Evolutionary conservation across 139 green algal species (phyloP).

Genomic region (Chlorella vulgaris): DNA sequence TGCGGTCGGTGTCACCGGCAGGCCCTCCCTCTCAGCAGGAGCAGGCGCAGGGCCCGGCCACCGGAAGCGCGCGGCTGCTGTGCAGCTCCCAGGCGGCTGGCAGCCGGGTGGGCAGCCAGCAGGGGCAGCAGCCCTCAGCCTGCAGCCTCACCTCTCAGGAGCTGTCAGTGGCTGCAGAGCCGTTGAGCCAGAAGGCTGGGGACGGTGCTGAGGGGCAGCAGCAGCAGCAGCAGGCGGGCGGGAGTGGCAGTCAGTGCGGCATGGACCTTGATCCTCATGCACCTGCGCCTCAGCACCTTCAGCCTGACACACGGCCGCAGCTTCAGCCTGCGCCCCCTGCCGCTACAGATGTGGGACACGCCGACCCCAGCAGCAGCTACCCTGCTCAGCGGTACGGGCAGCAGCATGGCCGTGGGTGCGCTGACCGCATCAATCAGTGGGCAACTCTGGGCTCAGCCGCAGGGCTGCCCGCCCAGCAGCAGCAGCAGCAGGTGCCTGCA

Average conservation of each 20-base stretch:
- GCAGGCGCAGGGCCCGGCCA: not conserved
- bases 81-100: not conserved
- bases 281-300: not conserved
- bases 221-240: not conserved
- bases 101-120: not conserved
- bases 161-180: not conserved
- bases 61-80: too few relatives aligned
- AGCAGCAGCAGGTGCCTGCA: not conserved
- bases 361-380: not conserved
- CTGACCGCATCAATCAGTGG: constrained; percentile 7
- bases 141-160: constrained; percentile 17
- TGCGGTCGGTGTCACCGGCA: not conserved
- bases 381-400: not conserved
- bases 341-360: not conserved
- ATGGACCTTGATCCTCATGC: not conserved
- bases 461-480: not conserved
- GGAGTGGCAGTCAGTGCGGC: not conserved
- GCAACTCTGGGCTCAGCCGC: not conserved
- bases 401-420: not conserved
- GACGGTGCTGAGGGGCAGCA: not conserved
- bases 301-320: not conserved
- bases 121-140: not conserved
- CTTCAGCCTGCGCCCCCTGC: not conserved
- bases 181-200: constrained; percentile 8
- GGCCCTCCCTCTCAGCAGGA: not conserved